These are phyloP conservation scores for Boletus huronensis DNA, from an alignment of 768 basidiomycete genomes.

Conservation along the genomic window DNA sequence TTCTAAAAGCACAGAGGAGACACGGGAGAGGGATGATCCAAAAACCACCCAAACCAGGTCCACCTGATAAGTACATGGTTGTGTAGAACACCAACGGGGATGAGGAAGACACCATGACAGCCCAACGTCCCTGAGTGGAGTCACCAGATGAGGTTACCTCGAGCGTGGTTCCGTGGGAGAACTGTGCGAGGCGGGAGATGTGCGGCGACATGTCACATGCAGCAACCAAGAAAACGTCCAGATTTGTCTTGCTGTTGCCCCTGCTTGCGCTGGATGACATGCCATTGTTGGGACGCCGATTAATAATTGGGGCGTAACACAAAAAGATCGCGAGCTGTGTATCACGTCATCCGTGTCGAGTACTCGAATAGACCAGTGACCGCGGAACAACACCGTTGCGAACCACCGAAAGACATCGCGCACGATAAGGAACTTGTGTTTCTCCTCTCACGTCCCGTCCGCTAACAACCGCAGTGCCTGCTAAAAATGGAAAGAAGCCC, in stretches of 20 bases:
- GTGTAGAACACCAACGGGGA: neutral
- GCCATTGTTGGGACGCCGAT: neutral
- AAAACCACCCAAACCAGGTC: neutral
- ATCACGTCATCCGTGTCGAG: neutral
- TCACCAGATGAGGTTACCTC: too few species aligned
- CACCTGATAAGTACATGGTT: neutral
- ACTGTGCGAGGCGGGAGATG: neutral
- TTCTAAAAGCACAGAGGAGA: neutral
- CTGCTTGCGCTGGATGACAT: neutral
- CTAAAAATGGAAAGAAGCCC: neutral
- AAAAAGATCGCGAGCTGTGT: neutral
- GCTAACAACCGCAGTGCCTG: neutral
- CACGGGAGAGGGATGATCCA: neutral
- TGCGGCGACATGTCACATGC: neutral
- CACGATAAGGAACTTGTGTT: too few species aligned
- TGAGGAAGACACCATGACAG: neutral
- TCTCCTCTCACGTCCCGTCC: neutral
- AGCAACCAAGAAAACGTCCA: neutral
- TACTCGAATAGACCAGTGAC: neutral
- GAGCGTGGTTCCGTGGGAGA: neutral
- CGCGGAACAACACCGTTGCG: too few species aligned
- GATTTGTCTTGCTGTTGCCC: neutral
- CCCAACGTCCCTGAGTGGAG: neutral
- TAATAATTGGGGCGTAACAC: neutral
- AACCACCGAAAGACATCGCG: neutral